phyloP scores from a whole-genome alignment of 2,329 filamentous ascomycete species.

The Ceratocystis eucalypticola region DNA sequence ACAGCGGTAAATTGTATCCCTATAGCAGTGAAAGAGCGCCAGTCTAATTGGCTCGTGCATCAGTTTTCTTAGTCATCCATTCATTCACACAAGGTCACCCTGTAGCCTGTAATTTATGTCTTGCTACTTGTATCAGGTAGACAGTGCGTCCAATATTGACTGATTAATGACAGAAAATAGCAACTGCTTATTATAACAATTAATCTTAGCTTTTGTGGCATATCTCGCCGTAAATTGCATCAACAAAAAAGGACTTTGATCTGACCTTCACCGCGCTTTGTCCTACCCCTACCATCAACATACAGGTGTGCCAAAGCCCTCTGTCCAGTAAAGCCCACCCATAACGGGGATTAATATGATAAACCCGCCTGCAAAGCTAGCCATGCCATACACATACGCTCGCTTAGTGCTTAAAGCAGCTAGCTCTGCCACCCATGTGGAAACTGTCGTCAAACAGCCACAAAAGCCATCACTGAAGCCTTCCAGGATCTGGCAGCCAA shows the following conservation, averaged over 20 bases:
- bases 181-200: too few relatives aligned
- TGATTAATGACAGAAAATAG: too few relatives aligned
- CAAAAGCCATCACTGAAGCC: constrained; percentile 56
- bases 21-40: background rate
- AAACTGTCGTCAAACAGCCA: constrained; percentile 52
- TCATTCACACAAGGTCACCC: background rate
- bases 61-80: background rate
- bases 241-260: background rate
- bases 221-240: too few relatives aligned
- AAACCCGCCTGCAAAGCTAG: constrained; percentile 47
- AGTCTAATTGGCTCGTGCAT: background rate
- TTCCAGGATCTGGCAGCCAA: constrained; percentile 55
- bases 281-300: constrained; percentile 24
- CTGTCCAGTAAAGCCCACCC: constrained; percentile 61
- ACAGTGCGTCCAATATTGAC: too few relatives aligned
- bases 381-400: constrained; percentile 53
- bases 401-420: constrained; percentile 37
- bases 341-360: constrained; percentile 54
- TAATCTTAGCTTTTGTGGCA: too few relatives aligned
- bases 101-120: too few relatives aligned
- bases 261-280: background rate
- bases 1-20: background rate
- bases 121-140: background rate
- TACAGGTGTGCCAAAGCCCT: constrained; percentile 35
- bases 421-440: constrained; percentile 53